A percentile compares a stretch with the other conserved stretches of the same genome.
Evolutionary conservation across 2,329 filamentous ascomycete species (phyloP).

Genomic region (Gyromitra esculenta): DNA sequence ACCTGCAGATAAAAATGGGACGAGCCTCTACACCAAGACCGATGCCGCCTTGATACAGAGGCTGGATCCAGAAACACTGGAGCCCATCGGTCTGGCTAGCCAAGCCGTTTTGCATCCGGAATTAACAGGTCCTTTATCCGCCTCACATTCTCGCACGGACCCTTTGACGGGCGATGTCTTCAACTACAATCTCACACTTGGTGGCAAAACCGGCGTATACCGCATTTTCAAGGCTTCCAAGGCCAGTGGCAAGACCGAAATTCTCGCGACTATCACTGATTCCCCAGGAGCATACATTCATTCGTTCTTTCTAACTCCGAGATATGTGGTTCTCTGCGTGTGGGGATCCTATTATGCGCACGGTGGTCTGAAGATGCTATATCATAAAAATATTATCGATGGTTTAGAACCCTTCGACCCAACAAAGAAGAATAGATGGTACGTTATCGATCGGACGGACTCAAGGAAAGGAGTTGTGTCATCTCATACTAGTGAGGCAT

Average conservation of each 20-base stretch:
- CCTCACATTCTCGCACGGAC: conserved; percentile 77
- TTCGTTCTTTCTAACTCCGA: conserved; percentile 77
- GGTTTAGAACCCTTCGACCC: conserved; percentile 72
- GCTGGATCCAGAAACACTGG: conserved; percentile 75
- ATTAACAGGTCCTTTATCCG: conserved; percentile 73
- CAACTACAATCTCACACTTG: conserved; percentile 81
- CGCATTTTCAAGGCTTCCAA: conserved; percentile 74
- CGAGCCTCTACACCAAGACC: conserved; percentile 67
- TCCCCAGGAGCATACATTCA: conserved; percentile 78
- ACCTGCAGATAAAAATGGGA: conserved; percentile 59
- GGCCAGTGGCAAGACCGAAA: conserved; percentile 71
- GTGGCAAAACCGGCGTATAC: conserved; percentile 67
- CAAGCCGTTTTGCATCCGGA: conserved; percentile 73
- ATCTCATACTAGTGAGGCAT: conserved; percentile 72
- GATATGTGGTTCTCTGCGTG: conserved; percentile 77
- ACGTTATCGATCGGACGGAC: conserved; percentile 74
- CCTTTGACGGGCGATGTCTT: conserved; percentile 77
- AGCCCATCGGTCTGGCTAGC: conserved; percentile 72
- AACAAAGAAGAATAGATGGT: conserved; percentile 71
- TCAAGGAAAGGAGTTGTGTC: conserved; percentile 72
- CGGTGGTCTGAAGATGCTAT: conserved; percentile 70
- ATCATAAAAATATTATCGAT: conserved; percentile 74
- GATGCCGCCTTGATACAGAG: conserved; percentile 69
- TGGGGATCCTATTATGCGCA: conserved; percentile 72
- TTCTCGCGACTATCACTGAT: conserved; percentile 73